Percentiles rank a stretch among this genome's conserved stretches.
Evolutionary conservation across 345 rosid genomes (phyloP).

Genomic region (Rhodamnia rubescens): DNA sequence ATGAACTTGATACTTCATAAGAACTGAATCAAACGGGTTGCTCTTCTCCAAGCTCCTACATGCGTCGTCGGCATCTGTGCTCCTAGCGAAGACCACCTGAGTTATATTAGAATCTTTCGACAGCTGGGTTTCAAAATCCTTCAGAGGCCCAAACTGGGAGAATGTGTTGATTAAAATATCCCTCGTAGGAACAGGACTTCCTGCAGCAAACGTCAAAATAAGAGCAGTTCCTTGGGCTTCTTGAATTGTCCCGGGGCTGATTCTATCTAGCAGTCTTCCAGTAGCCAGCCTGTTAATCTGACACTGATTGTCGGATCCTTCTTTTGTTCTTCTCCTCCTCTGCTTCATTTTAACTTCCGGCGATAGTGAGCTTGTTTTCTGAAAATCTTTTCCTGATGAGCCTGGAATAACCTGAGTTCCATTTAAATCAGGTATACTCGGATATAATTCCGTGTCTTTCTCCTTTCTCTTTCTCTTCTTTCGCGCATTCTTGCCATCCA

Average conservation of each 20-base stretch:
- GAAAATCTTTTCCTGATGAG: conserved; percentile 5
- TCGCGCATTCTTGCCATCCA: conserved; percentile 6
- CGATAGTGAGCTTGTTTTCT: conserved; percentile 9
- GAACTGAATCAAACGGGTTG: conserved; percentile 45
- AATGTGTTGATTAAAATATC: conserved; percentile 43
- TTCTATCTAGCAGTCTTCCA: not conserved
- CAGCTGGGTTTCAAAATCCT: conserved; percentile 39
- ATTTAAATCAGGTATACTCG: conserved; percentile 52
- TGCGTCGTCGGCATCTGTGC: conserved; percentile 52
- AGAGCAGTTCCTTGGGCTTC: conserved; percentile 34
- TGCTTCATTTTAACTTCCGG: conserved; percentile 30
- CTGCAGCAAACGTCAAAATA: conserved; percentile 48
- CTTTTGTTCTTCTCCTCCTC: conserved; percentile 33
- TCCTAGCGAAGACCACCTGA: conserved; percentile 43
- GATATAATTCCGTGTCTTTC: conserved; percentile 12
- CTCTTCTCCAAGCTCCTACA: conserved; percentile 38
- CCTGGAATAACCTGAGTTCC: conserved; percentile 25
- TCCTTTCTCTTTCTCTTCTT: conserved; percentile 45
- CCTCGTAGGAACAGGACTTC: conserved; percentile 49
- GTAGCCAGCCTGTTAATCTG: conserved; percentile 5
- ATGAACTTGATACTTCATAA: conserved; percentile 30
- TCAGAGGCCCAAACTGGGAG: conserved; percentile 59
- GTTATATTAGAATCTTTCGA: conserved; percentile 33
- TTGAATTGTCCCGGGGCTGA: conserved; percentile 19
- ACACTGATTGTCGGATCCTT: not conserved